Conservation (phyloP, 371 early-diverging fungal genomes). For the Mortierella sp. region DNA sequence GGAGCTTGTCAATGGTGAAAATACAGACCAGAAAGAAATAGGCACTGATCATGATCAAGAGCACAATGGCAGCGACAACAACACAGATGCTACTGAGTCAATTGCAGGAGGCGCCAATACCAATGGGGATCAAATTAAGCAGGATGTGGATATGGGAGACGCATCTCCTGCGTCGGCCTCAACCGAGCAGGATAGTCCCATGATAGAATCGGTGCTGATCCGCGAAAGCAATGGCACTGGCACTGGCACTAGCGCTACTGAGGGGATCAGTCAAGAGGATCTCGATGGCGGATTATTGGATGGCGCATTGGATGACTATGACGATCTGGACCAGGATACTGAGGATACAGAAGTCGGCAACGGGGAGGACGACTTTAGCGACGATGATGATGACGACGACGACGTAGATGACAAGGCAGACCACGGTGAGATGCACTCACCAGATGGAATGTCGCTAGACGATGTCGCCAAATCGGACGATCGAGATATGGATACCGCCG, state of each 20-base stretch:
- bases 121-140: conserved; percentile 2
- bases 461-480: conserved; percentile 24
- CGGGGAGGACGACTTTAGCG: conserved; percentile 42
- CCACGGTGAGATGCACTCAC: conserved; percentile 11
- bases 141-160: conserved; percentile 33
- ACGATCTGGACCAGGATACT: conserved; percentile 53
- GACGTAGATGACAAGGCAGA: conserved; percentile 26
- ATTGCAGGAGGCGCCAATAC: neutral
- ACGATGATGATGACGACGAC: conserved; percentile 46
- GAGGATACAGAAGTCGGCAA: conserved; percentile 54
- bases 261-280: conserved; percentile 45
- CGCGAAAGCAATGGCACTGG: conserved; percentile 10
- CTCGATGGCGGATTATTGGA: conserved; percentile 48
- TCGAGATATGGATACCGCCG: conserved; percentile 23
- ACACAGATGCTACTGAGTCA: neutral
- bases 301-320: conserved; percentile 50
- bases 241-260: conserved; percentile 16
- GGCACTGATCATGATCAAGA: neutral
- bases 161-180: conserved; percentile 15
- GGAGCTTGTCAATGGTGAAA: neutral
- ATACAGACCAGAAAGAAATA: conserved; percentile 1
- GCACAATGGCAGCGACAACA: conserved; percentile 4
- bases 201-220: conserved; percentile 14
- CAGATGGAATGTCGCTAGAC: conserved; percentile 14
- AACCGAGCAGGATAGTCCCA: conserved; percentile 27